These are phyloP conservation scores for Nemania serpens DNA, from an alignment of 2,329 filamentous ascomycete genomes.

Conservation along the genomic window DNA sequence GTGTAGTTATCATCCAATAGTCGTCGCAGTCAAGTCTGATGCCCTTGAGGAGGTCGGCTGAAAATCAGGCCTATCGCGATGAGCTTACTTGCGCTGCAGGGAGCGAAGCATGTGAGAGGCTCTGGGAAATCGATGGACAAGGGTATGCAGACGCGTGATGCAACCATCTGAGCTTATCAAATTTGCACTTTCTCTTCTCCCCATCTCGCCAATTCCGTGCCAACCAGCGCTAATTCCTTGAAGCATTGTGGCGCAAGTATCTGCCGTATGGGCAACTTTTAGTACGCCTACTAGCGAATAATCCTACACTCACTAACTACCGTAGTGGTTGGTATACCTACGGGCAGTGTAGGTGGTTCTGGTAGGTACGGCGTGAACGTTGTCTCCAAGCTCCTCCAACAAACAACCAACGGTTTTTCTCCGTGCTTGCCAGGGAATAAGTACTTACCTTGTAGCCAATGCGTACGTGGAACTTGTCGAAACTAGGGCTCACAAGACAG, in stretches of 20 bases:
- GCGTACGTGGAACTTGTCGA: too few species aligned
- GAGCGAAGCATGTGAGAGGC: neutral
- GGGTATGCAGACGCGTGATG: conserved; percentile 1
- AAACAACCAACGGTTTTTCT: too few species aligned
- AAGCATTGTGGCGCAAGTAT: conserved; percentile 17
- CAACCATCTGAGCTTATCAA: conserved; percentile 1
- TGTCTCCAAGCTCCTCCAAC: too few species aligned
- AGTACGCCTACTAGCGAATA: neutral
- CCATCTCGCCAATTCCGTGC: neutral
- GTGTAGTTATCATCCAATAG: neutral
- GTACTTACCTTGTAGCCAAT: too few species aligned
- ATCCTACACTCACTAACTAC: too few species aligned
- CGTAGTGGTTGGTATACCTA: too few species aligned
- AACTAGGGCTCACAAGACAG: too few species aligned
- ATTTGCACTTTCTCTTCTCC: neutral
- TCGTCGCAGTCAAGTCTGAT: neutral
- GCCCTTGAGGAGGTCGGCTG: too few species aligned
- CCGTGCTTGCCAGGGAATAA: too few species aligned
- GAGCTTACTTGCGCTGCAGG: conserved; percentile 5
- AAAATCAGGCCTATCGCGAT: conserved; percentile 13
- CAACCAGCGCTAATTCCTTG: conserved; percentile 9
- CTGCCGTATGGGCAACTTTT: conserved; percentile 8
- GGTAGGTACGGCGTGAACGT: too few species aligned
- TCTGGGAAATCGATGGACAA: neutral
- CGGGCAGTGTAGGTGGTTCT: too few species aligned